Evolutionary conservation across 108 stramenopile species (phyloP), one percentile per base, ranked within the genome.

Genomic region (Cyclotella choctawhatcheeana): DNA sequence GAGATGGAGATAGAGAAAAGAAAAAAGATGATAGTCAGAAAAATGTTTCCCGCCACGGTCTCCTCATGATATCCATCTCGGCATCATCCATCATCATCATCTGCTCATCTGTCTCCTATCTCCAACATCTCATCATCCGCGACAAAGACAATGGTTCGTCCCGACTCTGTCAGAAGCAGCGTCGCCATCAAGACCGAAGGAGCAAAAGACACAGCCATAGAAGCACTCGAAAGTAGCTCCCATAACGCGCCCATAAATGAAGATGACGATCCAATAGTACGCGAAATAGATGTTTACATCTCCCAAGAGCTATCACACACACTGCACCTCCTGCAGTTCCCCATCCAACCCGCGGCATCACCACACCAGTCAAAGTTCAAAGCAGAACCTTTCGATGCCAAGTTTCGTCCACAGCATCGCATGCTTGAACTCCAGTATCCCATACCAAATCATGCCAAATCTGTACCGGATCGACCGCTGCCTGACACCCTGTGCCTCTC

Each of bases 251-350:
- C 22, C 21, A 21, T 0, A 12, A 3, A 37, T 10, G 25, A 58
- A 0, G 69, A 33, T 5, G 86, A 84, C 37, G 89, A 94, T 62
- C 83, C 83, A 79, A 76, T 95, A 21, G 82, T 92, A 44, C 88
- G 89, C 33, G 89, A 84, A 64, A 92, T 95, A 34, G 89, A 92
- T 45, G 94, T 95, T 8, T 95, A 74, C 76, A 71, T 92, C 52
- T 92, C 89, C 7, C 94, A 89, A 18, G 76, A 82, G 26, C 83
- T 92, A 16, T 63, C 86, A 16, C 27, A 61, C 8, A 82, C 84
- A 24, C 44, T 95, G 4, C 74, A 88, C 67, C 59, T 95, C 44
- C 71, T 95, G 26, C 94, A 95, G 69, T 95, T 85, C 73, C 94
- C 94, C 13, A 76, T 93, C 13, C 84, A 89, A 65, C 83, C 83